A percentile compares a stretch with the other conserved stretches of the same genome.
Evolutionary conservation across 2,329 filamentous ascomycete species (phyloP).

Genomic region (Phaeosphaeriaceae sp.): DNA sequence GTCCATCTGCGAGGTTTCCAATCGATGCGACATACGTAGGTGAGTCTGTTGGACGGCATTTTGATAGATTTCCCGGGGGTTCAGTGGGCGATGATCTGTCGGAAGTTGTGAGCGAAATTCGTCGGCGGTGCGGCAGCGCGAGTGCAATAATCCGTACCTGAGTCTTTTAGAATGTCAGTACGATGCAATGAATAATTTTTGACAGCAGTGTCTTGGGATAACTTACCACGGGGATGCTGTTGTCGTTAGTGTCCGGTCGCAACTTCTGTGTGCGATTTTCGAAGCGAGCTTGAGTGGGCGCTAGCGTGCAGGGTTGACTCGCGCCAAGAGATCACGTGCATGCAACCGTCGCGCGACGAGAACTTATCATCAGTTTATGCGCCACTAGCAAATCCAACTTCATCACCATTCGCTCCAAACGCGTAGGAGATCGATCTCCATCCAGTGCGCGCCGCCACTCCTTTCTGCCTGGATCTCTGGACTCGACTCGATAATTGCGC

Average conservation of each 20-base stretch:
- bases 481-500: conserved; percentile 18
- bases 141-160: conserved; percentile 32
- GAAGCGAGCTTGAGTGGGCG: conserved; percentile 1
- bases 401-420: conserved; percentile 39
- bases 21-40: conserved; percentile 58
- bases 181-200: conserved; percentile 5
- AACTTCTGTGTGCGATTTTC: conserved; percentile 2
- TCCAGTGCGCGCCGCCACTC: conserved; percentile 25
- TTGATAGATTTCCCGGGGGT: conserved; percentile 49
- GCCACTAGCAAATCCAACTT: conserved; percentile 27
- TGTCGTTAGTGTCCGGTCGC: conserved; percentile 27
- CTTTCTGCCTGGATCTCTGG: conserved; percentile 14
- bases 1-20: background rate
- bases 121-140: conserved; percentile 5
- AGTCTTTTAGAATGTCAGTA: conserved; percentile 24
- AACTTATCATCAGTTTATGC: conserved; percentile 32
- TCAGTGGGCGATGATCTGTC: conserved; percentile 42
- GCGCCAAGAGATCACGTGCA: conserved; percentile 14
- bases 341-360: conserved; percentile 19
- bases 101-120: conserved; percentile 33
- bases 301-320: background rate
- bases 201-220: conserved; percentile 21
- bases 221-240: conserved; percentile 45
- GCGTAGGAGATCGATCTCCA: conserved; percentile 31
- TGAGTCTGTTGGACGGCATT: conserved; percentile 63